phyloP scores from a whole-genome alignment of 1,284 basidiomycete species.

The Schizophyllum amplum region DNA sequence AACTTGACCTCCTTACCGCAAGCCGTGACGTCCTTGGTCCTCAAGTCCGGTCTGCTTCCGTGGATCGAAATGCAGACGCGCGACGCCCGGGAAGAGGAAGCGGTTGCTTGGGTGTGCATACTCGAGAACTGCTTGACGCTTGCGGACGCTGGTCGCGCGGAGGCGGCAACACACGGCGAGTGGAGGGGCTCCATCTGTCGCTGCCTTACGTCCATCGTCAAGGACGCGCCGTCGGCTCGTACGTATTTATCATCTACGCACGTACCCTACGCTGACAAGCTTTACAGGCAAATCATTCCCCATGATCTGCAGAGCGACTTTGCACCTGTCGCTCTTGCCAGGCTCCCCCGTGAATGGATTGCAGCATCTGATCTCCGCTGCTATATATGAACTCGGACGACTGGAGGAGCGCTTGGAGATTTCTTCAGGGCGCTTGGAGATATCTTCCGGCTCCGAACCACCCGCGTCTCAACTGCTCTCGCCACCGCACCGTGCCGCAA shows the following conservation, averaged over 20 bases:
- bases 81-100: conserved; percentile 27
- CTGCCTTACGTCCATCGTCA: conserved; percentile 38
- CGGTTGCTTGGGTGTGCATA: conserved; percentile 57
- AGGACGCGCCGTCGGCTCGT: conserved; percentile 16
- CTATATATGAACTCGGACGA: neutral
- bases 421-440: neutral
- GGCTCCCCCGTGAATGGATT: neutral
- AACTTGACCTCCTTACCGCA: conserved; percentile 61
- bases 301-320: neutral
- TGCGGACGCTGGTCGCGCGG: conserved; percentile 39
- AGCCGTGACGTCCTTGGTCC: conserved; percentile 59
- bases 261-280: neutral
- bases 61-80: conserved; percentile 73
- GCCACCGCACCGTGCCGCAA: neutral
- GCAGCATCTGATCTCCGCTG: neutral
- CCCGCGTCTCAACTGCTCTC: neutral
- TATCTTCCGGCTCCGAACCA: neutral
- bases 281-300: neutral
- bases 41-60: conserved; percentile 59
- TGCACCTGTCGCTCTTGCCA: neutral
- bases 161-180: conserved; percentile 40
- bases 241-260: neutral
- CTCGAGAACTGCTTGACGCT: conserved; percentile 60
- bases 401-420: neutral
- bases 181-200: conserved; percentile 49